Base-by-base conservation (phyloP, 768 basidiomycete species). In the Psilocybe cyanescens region DNA sequence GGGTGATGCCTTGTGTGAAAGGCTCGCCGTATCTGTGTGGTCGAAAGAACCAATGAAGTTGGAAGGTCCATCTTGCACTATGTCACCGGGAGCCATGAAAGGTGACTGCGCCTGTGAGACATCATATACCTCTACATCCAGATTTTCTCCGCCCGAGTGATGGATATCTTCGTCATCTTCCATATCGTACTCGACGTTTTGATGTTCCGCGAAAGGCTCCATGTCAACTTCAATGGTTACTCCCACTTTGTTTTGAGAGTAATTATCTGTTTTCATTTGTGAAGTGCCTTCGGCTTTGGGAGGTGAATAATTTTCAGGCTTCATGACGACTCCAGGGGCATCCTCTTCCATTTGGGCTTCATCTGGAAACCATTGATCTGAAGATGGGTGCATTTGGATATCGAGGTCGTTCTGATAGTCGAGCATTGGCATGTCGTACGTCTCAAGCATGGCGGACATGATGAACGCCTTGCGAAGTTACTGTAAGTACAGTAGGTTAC, bases 291-390 rank as follows among this genome's bases (percentile, higher is more conserved):
- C 66, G 59, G 31, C 57, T 58, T 67, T 63, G 4, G 61, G 55
- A 46, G 57, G 58, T 9, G 47, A 52, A 33, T 58, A 63, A 57
- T 54, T 60, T 63, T 63, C 60, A 35, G 60, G 41, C 61, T 66
- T 55, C 46, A 57, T 75, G 74, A 53, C 3, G 50, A 30, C 50
- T 33, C 28, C 69, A 49, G 63, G 61, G 30, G 41, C 61, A 66
- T 86, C 86, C 58, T 86, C 86, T 65, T 87, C 85, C 88, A 90
- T 90, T 57, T 76, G 69, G 3, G 81, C 76, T 71, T 88, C 84
- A 41, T 75, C 74, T 65, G 78, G 79, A 57, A 77, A 80, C 85
- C 84, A 88, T 33, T 78, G 69, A 52, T 87, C 85, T 54, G 78
- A 74, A 37, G 81, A 76, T 28, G 76, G 68, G 64, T 84, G 79